phyloP scores from a whole-genome alignment of 495 filamentous ascomycete genomes.

The Daldinia caldariorum region DNA sequence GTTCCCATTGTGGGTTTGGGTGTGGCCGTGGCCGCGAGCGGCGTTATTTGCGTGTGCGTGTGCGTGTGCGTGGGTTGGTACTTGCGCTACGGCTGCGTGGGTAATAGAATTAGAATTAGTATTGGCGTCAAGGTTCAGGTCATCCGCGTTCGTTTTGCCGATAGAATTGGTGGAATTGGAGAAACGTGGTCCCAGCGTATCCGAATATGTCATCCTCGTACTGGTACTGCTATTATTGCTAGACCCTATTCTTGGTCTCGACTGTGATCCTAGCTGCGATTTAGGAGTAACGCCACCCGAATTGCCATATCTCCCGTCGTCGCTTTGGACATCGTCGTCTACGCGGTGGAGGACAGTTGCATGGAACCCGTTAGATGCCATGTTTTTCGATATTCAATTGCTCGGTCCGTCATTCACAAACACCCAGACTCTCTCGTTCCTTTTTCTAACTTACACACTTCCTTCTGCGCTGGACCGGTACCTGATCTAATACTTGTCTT shows the following conservation, averaged over 20 bases:
- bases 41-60: slow-evolving; percentile 20
- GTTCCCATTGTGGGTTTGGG: slow-evolving; percentile 36
- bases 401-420: slow-evolving; percentile 2
- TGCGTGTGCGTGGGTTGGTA: not conserved
- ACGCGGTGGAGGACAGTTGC: slow-evolving; percentile 59
- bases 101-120: slow-evolving; percentile 31
- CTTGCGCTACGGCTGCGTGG: slow-evolving; percentile 30
- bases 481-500: slow-evolving; percentile 27
- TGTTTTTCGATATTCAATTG: slow-evolving; percentile 36
- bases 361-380: slow-evolving; percentile 55
- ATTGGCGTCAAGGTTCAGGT: slow-evolving; percentile 33
- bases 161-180: slow-evolving; percentile 31
- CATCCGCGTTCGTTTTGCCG: slow-evolving; percentile 6
- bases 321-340: slow-evolving; percentile 53
- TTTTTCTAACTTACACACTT: slow-evolving; percentile 20
- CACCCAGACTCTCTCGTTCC: not conserved
- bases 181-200: slow-evolving; percentile 47
- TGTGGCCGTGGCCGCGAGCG: slow-evolving; percentile 24
- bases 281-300: slow-evolving; percentile 14
- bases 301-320: slow-evolving; percentile 39
- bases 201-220: slow-evolving; percentile 36
- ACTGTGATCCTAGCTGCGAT: slow-evolving; percentile 28
- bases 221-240: slow-evolving; percentile 12
- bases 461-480: slow-evolving; percentile 18
- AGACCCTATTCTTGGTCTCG: slow-evolving; percentile 33